Conservation (phyloP, 495 filamentous ascomycete genomes). For the Aspergillus bridgeri region DNA sequence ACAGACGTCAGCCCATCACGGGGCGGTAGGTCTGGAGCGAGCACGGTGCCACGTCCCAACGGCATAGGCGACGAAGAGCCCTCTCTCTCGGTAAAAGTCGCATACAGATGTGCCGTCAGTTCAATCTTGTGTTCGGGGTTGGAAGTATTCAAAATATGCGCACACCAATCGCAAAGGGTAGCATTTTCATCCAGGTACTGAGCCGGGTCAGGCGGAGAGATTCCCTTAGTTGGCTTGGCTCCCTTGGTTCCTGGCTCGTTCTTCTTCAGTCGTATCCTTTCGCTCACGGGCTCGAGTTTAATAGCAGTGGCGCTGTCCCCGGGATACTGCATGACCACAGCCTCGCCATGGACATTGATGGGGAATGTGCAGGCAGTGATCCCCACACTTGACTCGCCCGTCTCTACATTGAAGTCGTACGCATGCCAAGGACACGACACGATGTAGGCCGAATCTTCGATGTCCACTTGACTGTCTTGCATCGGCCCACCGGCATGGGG, state of each 20-base stretch:
- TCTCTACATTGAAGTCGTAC: constrained; percentile 56
- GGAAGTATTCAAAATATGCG: constrained; percentile 47
- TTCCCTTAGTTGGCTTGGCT: constrained; percentile 13
- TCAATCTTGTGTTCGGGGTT: constrained; percentile 54
- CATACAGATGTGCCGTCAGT: constrained; percentile 46
- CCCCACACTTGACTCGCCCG: constrained; percentile 51
- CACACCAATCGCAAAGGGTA: constrained; percentile 50
- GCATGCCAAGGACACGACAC: constrained; percentile 56
- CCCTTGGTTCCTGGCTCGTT: constrained; percentile 21
- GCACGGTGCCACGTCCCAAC: constrained; percentile 37
- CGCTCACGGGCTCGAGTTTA: constrained; percentile 46
- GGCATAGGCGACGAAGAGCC: constrained; percentile 40
- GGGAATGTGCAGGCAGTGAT: constrained; percentile 53
- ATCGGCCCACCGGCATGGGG: constrained; percentile 52
- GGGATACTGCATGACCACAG: constrained; percentile 33
- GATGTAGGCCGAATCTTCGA: constrained; percentile 52
- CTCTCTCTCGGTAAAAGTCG: constrained; percentile 41
- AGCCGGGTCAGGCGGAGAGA: constrained; percentile 12
- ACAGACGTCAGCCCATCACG: constrained; percentile 43
- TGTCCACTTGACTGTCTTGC: constrained; percentile 48
- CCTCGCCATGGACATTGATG: constrained; percentile 37
- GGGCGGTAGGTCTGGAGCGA: constrained; percentile 43
- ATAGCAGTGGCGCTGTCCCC: constrained; percentile 27
- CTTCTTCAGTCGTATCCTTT: constrained; percentile 49
- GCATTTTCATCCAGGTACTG: constrained; percentile 43